phyloP scores from a whole-genome alignment of 2,329 filamentous ascomycete genomes.

The Colletotrichum cereale region DNA sequence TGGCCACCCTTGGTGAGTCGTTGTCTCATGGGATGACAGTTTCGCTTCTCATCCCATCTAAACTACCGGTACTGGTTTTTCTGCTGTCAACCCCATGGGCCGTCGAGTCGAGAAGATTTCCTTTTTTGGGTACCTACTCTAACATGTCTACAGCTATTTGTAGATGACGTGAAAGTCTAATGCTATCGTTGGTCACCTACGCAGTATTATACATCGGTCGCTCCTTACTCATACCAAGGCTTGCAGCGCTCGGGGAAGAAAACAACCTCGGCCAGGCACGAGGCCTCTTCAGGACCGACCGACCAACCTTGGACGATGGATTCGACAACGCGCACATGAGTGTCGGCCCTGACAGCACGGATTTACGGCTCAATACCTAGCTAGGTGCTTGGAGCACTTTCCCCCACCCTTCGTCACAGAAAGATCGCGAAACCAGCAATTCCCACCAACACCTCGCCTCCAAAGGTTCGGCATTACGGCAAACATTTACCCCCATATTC shows the following conservation, averaged over 20 bases:
- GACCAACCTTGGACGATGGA: background rate
- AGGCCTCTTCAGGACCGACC: background rate
- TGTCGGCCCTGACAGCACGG: constrained; percentile 1
- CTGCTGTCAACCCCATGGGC: background rate
- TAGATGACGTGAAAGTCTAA: constrained; percentile 12
- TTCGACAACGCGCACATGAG: background rate
- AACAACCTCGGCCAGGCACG: background rate
- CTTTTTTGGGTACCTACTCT: background rate
- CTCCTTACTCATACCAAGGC: background rate
- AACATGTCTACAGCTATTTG: no score
- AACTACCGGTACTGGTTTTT: background rate
- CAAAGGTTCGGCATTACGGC: constrained; percentile 24
- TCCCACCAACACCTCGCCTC: background rate
- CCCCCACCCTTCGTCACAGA: background rate
- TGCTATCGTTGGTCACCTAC: constrained; percentile 16
- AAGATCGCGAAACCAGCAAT: constrained; percentile 24
- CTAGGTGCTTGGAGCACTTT: background rate
- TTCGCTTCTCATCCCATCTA: constrained; percentile 24
- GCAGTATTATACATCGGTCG: no score
- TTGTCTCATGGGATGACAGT: constrained; percentile 32
- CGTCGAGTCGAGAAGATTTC: constrained; percentile 12
- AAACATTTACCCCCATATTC: constrained; percentile 7
- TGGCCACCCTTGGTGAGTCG: constrained; percentile 9
- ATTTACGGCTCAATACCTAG: constrained; percentile 25
- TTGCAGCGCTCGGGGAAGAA: background rate